Conservation (phyloP, 2,329 filamentous ascomycete species). For the Biscogniauxia marginata region DNA sequence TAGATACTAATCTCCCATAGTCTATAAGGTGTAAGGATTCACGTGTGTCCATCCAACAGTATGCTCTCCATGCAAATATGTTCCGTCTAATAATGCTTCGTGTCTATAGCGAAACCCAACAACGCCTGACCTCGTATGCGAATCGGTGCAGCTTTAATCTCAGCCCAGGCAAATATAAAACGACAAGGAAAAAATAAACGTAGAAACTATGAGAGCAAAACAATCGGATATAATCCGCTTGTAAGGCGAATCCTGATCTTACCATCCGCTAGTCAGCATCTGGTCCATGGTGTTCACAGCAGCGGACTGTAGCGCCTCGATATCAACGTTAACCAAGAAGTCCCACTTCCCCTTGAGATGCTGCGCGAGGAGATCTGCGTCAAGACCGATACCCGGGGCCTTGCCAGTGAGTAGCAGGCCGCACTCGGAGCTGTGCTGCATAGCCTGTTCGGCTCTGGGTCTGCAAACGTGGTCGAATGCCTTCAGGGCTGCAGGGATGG, state of each 20-base stretch:
- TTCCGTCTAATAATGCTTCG: too few species aligned
- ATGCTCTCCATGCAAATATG: too few species aligned
- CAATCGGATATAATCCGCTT: too few species aligned
- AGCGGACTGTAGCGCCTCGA: slow-evolving; percentile 15
- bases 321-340: slow-evolving; percentile 16
- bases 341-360: slow-evolving; percentile 20
- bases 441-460: slow-evolving; percentile 26
- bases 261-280: slow-evolving; percentile 6
- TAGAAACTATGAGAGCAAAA: too few species aligned
- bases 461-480: slow-evolving; percentile 30
- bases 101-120: too few species aligned
- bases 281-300: slow-evolving; percentile 27
- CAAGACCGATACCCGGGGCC: slow-evolving; percentile 20
- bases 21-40: too few species aligned
- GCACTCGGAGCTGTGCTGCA: slow-evolving; percentile 15
- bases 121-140: too few species aligned
- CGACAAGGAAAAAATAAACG: too few species aligned
- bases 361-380: slow-evolving; percentile 13
- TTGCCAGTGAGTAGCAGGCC: slow-evolving; percentile 21
- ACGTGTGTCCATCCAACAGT: too few species aligned
- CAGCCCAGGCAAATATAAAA: too few species aligned
- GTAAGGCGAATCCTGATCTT: not conserved
- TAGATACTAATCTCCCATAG: too few species aligned
- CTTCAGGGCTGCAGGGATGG: slow-evolving; percentile 25
- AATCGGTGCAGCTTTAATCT: too few species aligned